Conservation (phyloP, 2,329 filamentous ascomycete species). For the Penicillium aurantiogriseum region DNA sequence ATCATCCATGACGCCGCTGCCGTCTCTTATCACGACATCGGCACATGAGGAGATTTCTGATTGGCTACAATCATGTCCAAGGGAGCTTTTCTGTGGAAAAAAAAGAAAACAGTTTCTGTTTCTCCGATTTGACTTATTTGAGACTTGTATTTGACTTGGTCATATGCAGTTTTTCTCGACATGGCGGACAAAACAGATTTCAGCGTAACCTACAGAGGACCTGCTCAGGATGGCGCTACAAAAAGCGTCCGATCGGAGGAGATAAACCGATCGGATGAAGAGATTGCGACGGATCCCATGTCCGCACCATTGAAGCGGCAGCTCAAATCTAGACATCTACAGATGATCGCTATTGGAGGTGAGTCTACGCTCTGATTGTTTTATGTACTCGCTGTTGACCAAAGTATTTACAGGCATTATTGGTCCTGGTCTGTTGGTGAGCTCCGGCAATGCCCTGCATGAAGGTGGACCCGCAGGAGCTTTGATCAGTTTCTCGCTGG, state of each 20-base stretch:
- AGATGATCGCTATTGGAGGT: conserved; percentile 59
- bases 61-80: not conserved
- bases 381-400: not conserved
- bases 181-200: conserved; percentile 10
- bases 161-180: not conserved
- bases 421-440: conserved; percentile 70
- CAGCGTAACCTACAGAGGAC: conserved; percentile 6
- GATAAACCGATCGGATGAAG: conserved; percentile 2
- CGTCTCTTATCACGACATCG: conserved; percentile 27
- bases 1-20: conserved; percentile 4
- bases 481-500: conserved; percentile 70
- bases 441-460: conserved; percentile 66
- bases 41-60: conserved; percentile 15
- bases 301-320: conserved; percentile 43
- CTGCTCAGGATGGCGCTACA: conserved; percentile 3
- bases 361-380: conserved; percentile 54
- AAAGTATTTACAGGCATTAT: conserved; percentile 47
- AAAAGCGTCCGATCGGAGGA: conserved; percentile 4
- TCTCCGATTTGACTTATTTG: not conserved
- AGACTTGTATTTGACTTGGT: not conserved
- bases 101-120: not conserved
- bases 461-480: conserved; percentile 69
- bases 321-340: conserved; percentile 57
- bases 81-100: not conserved
- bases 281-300: conserved; percentile 16